Base-by-base conservation (phyloP, 768 basidiomycete species). In the Candolleomyces aberdarensis region DNA sequence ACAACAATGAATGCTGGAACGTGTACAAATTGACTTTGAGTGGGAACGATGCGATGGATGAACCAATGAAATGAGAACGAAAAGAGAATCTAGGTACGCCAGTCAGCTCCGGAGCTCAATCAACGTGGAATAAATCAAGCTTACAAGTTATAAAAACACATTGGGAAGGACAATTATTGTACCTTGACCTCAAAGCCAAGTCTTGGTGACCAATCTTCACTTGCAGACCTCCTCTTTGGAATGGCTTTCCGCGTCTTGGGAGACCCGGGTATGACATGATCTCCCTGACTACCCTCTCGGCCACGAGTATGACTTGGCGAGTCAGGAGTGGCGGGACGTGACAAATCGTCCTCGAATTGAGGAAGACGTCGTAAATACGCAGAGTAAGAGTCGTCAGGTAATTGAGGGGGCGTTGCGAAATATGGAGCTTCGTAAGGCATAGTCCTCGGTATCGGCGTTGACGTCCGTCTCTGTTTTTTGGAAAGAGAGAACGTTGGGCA, bases 391-490 rank as follows among this genome's bases (percentile, higher is more conserved):
- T 63, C 60, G 26, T 71, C 68, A 13, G 71, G 58, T 36, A 70
- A 51, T 19, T 70, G 62, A 7, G 79, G 79, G 10, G 78, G 79
- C 26, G 72, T 63, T 1, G 78, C 79, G 62, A 80, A 80, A 72
- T 80, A 79, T 6, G 79, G 78, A 31, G 79, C 75, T 50, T 74
- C 78, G 57, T 80, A 80, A 5, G 79, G 79, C 41, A 65, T 71
- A 15, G 79, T 80, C 26, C 79, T 70, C 48, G 72, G 72, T 48
- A 70, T 64, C 15, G 78, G 75, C 8, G 71, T 62, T 5, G 78
- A 74, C 2, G 63, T 62, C 31, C 74, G 72, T 55, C 74, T 67
- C 40, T 71, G 65, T 59, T 57, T 54, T 29, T 74, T 76, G 20
- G 70, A 68, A 39, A 56, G 50, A 36, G 56, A 31, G 36, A 53